Conservation (phyloP, 2,329 filamentous ascomycete species). For the Aspergillus tanneri region DNA sequence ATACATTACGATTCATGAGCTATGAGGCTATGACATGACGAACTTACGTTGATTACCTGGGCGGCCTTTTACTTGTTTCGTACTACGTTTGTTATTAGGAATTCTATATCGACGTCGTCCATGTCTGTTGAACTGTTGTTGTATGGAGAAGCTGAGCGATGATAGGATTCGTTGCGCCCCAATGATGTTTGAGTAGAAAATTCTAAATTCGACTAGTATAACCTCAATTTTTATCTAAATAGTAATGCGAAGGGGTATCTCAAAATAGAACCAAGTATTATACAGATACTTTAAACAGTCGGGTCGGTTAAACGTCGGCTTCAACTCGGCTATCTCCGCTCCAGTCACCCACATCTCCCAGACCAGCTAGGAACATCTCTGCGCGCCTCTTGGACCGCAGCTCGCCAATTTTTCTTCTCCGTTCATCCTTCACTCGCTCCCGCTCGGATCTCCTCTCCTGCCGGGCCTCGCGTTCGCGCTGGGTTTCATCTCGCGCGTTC, state of each 20-base stretch:
- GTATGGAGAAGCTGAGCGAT: no score
- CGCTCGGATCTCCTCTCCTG: slow-evolving; percentile 60
- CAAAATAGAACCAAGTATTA: slow-evolving; percentile 6
- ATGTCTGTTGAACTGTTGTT: no score
- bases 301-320: neutral
- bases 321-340: neutral
- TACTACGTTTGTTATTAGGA: neutral
- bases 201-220: no score
- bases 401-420: slow-evolving; percentile 50
- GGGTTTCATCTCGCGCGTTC: slow-evolving; percentile 66
- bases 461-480: slow-evolving; percentile 58
- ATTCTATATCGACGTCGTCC: neutral
- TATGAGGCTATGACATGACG: slow-evolving; percentile 8
- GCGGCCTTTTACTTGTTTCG: neutral
- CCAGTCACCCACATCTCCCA: slow-evolving; percentile 38
- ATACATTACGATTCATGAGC: slow-evolving; percentile 8
- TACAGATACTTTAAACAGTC: no score
- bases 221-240: no score
- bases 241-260: no score
- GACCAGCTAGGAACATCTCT: slow-evolving; percentile 67
- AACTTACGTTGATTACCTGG: neutral
- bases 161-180: no score
- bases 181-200: no score
- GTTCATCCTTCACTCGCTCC: slow-evolving; percentile 61
- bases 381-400: slow-evolving; percentile 66